Base-by-base conservation (phyloP, 2,329 filamentous ascomycete species). In the Onygenales sp. region DNA sequence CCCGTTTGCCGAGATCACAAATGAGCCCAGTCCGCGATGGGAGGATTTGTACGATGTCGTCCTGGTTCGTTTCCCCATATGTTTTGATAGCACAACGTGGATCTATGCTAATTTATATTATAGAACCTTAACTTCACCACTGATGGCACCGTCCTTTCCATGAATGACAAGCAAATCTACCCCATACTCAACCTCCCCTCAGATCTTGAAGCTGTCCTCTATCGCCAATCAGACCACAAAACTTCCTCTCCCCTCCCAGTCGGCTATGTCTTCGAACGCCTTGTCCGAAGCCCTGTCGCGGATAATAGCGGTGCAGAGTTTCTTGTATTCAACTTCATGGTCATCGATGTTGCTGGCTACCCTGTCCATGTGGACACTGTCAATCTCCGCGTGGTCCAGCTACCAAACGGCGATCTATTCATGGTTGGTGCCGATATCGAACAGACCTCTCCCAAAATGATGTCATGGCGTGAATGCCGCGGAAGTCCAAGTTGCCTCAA, bases 281-380 rank as follows among this genome's bases (percentile, higher is more conserved):
- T 71, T 55, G 64, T 69, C 21, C 51, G 63, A 43, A 56, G 62
- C 17, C 56, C 61, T 10, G 50, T 57, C 3, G 50, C 66, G 13
- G 54, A 60, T 7, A 65, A 70, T 27, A 65, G 63, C 8, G 64
- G 59, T 7, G 59, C 64, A 43, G 66, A 70, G 7, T 57, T 75
- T 27, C 57, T 70, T 2, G 63, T 66, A 9, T 59, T 75, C 54
- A 67, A 71, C 41, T 73, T 76, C 60, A 75, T 72, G n/a, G 65
- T 75, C 38, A 65, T 75, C 32, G 72, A 73, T 52, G 60, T 76
- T 14, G 68, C 70, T 43, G 62, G 66, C 32, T 64, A 68, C 47
- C 72, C 73, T 1, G 71, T 74, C 8, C 70, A 72, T 14, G 63
- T 74, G n/a, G 69, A 74, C 53, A 72, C 72, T 11, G 61, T 75